Base-by-base conservation (phyloP, 768 basidiomycete genomes). In the Pleurotus salmoneostramineus region DNA sequence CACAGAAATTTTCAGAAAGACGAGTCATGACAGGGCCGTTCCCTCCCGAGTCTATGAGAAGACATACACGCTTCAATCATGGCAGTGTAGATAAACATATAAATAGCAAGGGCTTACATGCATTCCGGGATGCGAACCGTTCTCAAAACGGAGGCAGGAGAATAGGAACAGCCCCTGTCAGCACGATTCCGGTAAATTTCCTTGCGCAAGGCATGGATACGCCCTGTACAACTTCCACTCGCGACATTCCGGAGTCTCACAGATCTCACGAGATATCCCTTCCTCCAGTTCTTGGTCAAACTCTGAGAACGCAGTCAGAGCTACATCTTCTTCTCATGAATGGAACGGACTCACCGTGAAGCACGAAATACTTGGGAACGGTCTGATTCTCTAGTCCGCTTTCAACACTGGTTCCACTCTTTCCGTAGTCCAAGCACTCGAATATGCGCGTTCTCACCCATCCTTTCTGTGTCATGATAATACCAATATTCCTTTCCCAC, bases 201-300 rank as follows among this genome's bases (percentile, higher is more conserved):
- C 72, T 61, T 80, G 78, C 11, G 77, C 73, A 42, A 81, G 61
- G 45, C 74, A 71, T 27, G 79, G 77, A 65, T 79, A 83, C 3
- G 79, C 75, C 14, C 75, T 74, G 64, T 81, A 78, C 51, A 83
- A 52, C 6, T 70, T 65, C 80, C 80, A 83, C 34, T 57, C 61
- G 37, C 77, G 70, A 44, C 56, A 49, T 57, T 75, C 72, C 14
- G 61, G 61, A 17, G 68, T 50, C 11, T 63, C n/a, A 14, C 17
- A 11, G 15, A 17, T 17, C 6, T 45, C 15, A 6, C 12, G 6
- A 17, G 12, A 45, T 11, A 17, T 45, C 11, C 12, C 17, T 6
- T 45, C 7, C 6, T 45, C 44, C 14, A 59, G 63, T 5, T 58
- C 65, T 17, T 48, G 57, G n/a, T 60, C 52, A 34, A 60, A 27